Evolutionary conservation across 768 basidiomycete genomes (phyloP), one percentile per base, ranked within the genome.

Genomic region (Tephrocybe sp.): DNA sequence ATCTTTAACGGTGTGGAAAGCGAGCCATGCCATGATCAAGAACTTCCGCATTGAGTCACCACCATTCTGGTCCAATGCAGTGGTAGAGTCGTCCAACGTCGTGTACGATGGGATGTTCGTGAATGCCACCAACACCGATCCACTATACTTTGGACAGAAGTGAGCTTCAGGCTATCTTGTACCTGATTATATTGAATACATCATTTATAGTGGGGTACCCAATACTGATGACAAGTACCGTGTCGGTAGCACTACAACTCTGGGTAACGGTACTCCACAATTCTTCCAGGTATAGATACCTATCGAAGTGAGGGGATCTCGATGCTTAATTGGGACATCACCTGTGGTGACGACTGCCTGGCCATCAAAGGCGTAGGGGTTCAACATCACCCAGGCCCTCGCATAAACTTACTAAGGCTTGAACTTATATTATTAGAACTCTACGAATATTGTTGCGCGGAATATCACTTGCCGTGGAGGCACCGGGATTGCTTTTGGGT

Each of bases 311-410:
- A 78, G 51, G 59, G 65, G 4, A 61, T 84, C 27, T 63, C 72
- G 2, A 56, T 84, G 49, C 52, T 75, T 30, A 79, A 83, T 58
- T 83, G 76, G 76, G 80, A 83, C 63, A 69, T 83, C 15, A 83
- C 80, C n/a, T 78, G 74, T 46, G 80, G 82, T 15, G 83, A 83
- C 57, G 82, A 83, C 55, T 84, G 82, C 49, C 63, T 83, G n/a
- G 81, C 79, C 7, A 79, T 83, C 66, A 82, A 84, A 67, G 81
- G 80, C 6, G 80, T 82, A 57, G 22, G 77, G 3, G 30, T 38
- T 32, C 15, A 9, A n/a, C 27, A 4, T 30, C 37, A 9, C 6
- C 12, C 9, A 9, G 27, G 22, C 34, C 5, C n/a, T n/a, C n/a
- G n/a, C 24, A 12, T 25, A 13, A 9, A 9, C 13, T 12, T 27